phyloP scores from a whole-genome alignment of 2,329 filamentous ascomycete species.

The Rosellinia necatrix region DNA sequence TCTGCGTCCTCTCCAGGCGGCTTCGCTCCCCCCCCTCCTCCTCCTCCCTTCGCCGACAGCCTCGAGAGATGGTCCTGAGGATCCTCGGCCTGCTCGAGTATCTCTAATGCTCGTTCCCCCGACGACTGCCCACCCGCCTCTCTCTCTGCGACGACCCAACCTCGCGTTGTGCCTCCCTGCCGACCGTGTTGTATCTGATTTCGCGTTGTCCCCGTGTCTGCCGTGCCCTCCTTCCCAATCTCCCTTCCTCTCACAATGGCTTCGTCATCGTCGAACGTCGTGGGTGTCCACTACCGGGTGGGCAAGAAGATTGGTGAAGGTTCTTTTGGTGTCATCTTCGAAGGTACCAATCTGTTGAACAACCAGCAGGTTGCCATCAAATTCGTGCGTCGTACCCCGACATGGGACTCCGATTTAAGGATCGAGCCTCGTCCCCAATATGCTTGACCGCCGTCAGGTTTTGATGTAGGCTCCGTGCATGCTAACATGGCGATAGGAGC shows the following conservation, averaged over 20 bases:
- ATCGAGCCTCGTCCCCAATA: neutral
- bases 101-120: slow-evolving; percentile 36
- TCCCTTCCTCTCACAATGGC: slow-evolving; percentile 62
- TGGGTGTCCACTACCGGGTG: slow-evolving; percentile 97
- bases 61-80: slow-evolving; percentile 37
- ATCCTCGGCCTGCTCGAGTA: slow-evolving; percentile 34
- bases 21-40: slow-evolving; percentile 29
- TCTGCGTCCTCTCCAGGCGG: slow-evolving; percentile 21
- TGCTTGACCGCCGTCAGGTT: neutral
- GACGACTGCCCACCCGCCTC: slow-evolving; percentile 14
- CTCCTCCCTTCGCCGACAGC: slow-evolving; percentile 28
- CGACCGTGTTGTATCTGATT: slow-evolving; percentile 11
- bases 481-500: slow-evolving; percentile 67
- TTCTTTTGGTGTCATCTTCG: slow-evolving; percentile 97
- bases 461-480: no score
- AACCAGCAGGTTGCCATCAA: slow-evolving; percentile 99
- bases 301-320: slow-evolving; percentile 99
- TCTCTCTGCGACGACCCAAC: slow-evolving; percentile 19
- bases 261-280: slow-evolving; percentile 92
- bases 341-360: slow-evolving; percentile 97
- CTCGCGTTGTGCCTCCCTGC: slow-evolving; percentile 1
- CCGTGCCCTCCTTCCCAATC: slow-evolving; percentile 12
- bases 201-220: slow-evolving; percentile 24
- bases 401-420: neutral
- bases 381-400: slow-evolving; percentile 70